phyloP scores from a whole-genome alignment of 768 basidiomycete genomes.

The Porpolomopsis calyptriformis region DNA sequence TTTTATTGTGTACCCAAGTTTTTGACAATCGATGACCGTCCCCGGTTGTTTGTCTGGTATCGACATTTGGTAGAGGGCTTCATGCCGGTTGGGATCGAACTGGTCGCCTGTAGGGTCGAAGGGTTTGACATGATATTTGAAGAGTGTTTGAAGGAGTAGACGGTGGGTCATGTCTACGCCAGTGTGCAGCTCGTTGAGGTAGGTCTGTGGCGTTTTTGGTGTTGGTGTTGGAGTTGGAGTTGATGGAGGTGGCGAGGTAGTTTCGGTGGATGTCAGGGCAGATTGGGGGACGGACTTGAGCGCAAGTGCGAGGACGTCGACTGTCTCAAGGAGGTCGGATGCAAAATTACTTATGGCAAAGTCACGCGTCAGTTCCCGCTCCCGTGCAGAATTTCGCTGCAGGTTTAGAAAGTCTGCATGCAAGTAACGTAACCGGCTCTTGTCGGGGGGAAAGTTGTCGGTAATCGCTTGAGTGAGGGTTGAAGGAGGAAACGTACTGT shows the following conservation, averaged over 20 bases:
- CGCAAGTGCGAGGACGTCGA: constrained; percentile 81
- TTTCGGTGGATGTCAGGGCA: constrained; percentile 24
- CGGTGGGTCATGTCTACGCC: constrained; percentile 92
- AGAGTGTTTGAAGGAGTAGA: constrained; percentile 78
- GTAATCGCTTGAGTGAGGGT: constrained; percentile 7
- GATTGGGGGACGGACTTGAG: constrained; percentile 64
- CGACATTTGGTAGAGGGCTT: constrained; percentile 90
- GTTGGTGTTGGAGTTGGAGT: constrained; percentile 23
- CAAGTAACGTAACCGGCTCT: constrained; percentile 85
- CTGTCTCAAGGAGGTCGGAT: constrained; percentile 76
- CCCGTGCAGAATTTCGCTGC: constrained; percentile 81
- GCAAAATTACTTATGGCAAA: constrained; percentile 92
- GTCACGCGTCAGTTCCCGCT: constrained; percentile 86
- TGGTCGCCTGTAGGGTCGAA: constrained; percentile 87
- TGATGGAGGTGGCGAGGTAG: constrained; percentile 17
- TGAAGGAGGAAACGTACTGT: constrained; percentile 42
- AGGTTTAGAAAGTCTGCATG: constrained; percentile 95
- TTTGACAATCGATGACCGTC: constrained; percentile 82
- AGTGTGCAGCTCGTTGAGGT: constrained; percentile 62
- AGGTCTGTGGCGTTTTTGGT: constrained; percentile 45
- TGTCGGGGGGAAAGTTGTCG: constrained; percentile 11
- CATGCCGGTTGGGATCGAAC: constrained; percentile 93
- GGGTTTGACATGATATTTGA: constrained; percentile 83
- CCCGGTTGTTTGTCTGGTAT: constrained; percentile 85
- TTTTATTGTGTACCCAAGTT: constrained; percentile 89